Evolutionary conservation across 495 filamentous ascomycete genomes (phyloP), one percentile per base, ranked within the genome.

Genomic region (Neurospora pannonica): DNA sequence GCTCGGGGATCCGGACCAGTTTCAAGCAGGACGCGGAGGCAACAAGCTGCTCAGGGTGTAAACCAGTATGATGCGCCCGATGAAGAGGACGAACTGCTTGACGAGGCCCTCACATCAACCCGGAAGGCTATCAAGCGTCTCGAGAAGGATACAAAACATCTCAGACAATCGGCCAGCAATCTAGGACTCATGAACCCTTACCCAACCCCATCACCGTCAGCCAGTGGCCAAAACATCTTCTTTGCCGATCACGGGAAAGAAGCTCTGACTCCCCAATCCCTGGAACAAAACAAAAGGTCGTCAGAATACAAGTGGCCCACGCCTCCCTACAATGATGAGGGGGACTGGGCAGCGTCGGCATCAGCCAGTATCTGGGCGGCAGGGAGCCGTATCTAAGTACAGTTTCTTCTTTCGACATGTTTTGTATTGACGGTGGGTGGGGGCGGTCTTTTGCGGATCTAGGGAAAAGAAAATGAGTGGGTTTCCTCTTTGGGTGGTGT

Each of bases 41-140:
- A 93, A 34, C 85, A 95, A 78, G 92, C 94, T 74, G 86, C 90
- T 74, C 90, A 93, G 38, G 90, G 90, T 34, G 89, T 94, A 74
- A 91, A 90, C 17, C 92, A 95, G 77, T 97, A 98, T 79, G 97
- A 98, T 82, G 97, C 94, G 5, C 93, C 97, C 1, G 94, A 97
- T 79, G 96, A 99, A 82, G 94, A 98, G 78, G 96, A 98, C 75
- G 96, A 99, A 82, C 88, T 99, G 15, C 85, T 97, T 13, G 94
- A 97, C 78, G 96, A 98, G 82, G 95, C 85, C 72, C 74, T 88
- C 77, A 77, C 85, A 77, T 84, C 84, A 42, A 86, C 86, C 5
- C 84, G 84, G 24, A 77, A 80, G 19, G 88, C 83, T 1, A 86
- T 87, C 82, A 87, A 86, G 74, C 82, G 81, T 69, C 79, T 88